Base-by-base conservation (phyloP, 805 yeast genomes). In the Yarrowia sp. region DNA sequence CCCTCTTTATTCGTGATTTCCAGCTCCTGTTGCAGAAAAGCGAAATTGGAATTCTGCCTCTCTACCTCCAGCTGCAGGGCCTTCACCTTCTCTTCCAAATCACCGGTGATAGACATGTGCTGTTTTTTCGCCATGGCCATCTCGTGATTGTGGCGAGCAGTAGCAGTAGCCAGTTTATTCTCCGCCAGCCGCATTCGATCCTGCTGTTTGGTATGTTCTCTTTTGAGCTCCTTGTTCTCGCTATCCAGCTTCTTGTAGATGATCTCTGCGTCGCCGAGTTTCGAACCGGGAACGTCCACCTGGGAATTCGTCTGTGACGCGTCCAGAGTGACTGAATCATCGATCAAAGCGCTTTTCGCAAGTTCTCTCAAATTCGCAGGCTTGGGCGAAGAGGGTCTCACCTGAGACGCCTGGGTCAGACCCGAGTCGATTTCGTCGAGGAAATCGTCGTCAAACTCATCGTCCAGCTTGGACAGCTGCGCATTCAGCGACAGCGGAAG, bases 381-480 rank as follows among this genome's bases (percentile, higher is more conserved):
- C 6, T 24, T 24, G 6, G 30, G 30, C 3, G 6, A 24, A 24
- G 30, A 24, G 6, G 30, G 30, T 24, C 30, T 19, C 13, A 52
- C 20, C 43, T 52, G 58, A 9, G 61, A 55, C 12, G 44, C 61
- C 34, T 17, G 10, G 17, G 33, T 44, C 36, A 38, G 20, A 19
- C 44, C 44, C 24, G 36, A 40, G 46, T 55, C 61, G 33, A 58
- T n/a, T 9, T 58, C 64, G n/a, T 58, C 64, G 50, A 58, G n/a
- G 19, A 58, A 30, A 33, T 58, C 64, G 40, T 58, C 64, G 50
- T 58, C 64, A 30, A 46, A 61, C 17, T 61, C 66, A 9, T 14
- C 55, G 34, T 61, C 66, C 44, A 61, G 55, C 55, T 61, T 34
- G 55, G 42, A 42, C 46, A 61, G 66, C 55, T 61, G 66, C 24